Base-by-base conservation (phyloP, 306 rosid genomes). In the Calophaca sinica region DNA sequence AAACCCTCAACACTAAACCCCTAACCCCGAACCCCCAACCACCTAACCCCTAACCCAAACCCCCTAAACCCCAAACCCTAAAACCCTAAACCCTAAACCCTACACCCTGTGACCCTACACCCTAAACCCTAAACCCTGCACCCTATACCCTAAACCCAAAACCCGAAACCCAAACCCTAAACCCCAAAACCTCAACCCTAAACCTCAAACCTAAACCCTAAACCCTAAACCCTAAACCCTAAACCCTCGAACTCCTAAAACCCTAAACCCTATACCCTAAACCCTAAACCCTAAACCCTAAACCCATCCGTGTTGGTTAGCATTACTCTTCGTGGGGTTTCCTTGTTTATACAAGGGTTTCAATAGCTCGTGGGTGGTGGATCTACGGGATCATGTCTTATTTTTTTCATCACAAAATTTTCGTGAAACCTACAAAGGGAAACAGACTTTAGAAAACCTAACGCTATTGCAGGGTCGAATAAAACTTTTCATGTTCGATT, bases 221-320 rank as follows among this genome's bases (percentile, higher is more conserved):
- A 49, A 49, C 53, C 53, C 53, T 49, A 49, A 49, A 11, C 53
- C 53, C 53, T 49, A 49, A 49, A 49, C 53, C 53, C 53, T 49
- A 49, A 49, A 46, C 53, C 53, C 53, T 12, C 2, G 1, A 49
- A 49, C 53, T n/a, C 53, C 53, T 49, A 49, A 49, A 49, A n/a
- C 53, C 5, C 0, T n/a, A 49, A 49, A 49, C 53, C 53, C 15
- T 7, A 49, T 11, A 11, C 53, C 53, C 53, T n/a, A 49, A 49
- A 49, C 53, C 53, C 53, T 49, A 10, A 49, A 49, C 53, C 53
- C 53, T 49, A 49, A 49, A 49, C 53, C 14, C 53, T 49, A 49
- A 49, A 49, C 53, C 53, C 53, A n/a, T n/a, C n/a, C n/a, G n/a
- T n/a, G n/a, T n/a, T n/a, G n/a, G n/a, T n/a, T n/a, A n/a, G n/a